Conservation (phyloP, 75 land plant species). For the Cupressus sempervirens region DNA sequence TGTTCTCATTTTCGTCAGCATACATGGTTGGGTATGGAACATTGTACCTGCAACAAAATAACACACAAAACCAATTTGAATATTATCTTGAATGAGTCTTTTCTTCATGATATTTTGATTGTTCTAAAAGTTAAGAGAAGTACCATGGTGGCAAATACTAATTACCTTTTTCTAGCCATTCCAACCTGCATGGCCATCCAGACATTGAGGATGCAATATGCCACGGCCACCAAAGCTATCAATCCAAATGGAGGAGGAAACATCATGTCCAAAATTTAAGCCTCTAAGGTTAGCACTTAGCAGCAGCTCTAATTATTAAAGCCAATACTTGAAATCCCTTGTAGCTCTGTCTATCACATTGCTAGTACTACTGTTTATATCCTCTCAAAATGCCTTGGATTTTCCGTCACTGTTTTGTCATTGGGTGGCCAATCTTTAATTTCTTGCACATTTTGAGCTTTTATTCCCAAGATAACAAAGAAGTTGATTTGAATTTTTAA, state of each 20-base stretch:
- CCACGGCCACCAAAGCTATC: slow-evolving; percentile 44
- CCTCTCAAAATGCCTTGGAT: too few species aligned
- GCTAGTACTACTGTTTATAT: too few species aligned
- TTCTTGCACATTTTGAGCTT: neutral
- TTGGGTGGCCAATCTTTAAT: too few species aligned
- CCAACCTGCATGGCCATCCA: slow-evolving; percentile 71
- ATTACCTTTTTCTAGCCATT: slow-evolving; percentile 67
- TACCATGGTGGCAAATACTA: neutral
- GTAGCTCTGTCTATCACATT: neutral
- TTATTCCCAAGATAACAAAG: too few species aligned
- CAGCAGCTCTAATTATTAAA: neutral
- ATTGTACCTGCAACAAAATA: slow-evolving; percentile 43
- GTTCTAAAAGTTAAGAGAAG: neutral
- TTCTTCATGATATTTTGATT: neutral
- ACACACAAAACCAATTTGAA: neutral
- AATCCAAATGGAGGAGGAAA: slow-evolving; percentile 45
- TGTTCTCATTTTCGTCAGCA: slow-evolving; percentile 74
- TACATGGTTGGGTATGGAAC: slow-evolving; percentile 70
- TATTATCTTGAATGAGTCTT: neutral
- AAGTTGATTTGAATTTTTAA: too few species aligned
- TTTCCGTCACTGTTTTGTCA: neutral
- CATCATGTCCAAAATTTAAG: neutral
- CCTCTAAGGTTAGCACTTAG: neutral
- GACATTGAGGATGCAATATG: slow-evolving; percentile 54
- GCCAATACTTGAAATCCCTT: neutral